Conservation (phyloP, 345 rosid genomes). For the Murraya paniculata region DNA sequence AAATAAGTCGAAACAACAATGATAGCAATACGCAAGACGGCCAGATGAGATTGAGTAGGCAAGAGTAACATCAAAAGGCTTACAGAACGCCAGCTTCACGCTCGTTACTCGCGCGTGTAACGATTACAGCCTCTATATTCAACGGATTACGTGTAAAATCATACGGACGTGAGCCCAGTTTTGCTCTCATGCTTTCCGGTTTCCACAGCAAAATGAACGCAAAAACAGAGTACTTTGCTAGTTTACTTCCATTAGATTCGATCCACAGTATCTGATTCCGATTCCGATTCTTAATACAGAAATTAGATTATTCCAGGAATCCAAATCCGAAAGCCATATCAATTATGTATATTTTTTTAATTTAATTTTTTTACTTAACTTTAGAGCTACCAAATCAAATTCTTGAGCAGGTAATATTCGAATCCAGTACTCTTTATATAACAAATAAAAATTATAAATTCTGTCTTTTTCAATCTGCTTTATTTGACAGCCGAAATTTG, state of each 20-base stretch:
- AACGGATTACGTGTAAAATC: not conserved
- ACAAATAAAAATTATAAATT: too few relatives aligned
- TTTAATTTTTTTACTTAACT: not conserved
- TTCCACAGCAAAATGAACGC: not conserved
- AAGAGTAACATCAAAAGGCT: not conserved
- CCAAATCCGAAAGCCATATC: not conserved
- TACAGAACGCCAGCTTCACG: not conserved
- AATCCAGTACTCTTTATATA: conserved; percentile 3
- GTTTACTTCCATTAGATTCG: not conserved
- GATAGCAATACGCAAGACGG: not conserved
- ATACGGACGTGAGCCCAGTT: not conserved
- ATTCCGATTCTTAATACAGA: conserved; percentile 5
- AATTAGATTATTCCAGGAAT: conserved; percentile 18
- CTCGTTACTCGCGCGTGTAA: not conserved
- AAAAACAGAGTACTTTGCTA: not conserved
- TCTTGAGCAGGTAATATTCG: conserved; percentile 28
- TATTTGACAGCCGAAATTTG: not conserved
- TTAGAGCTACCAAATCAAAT: conserved; percentile 30
- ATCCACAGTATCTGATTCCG: conserved; percentile 19
- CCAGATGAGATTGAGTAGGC: not conserved
- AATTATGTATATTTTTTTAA: not conserved
- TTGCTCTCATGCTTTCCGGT: not conserved
- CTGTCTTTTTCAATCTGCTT: not conserved
- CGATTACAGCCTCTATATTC: not conserved
- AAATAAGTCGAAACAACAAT: not conserved